Evolutionary conservation across 108 stramenopile species (phyloP).

Genomic region (Seminavis robusta): DNA sequence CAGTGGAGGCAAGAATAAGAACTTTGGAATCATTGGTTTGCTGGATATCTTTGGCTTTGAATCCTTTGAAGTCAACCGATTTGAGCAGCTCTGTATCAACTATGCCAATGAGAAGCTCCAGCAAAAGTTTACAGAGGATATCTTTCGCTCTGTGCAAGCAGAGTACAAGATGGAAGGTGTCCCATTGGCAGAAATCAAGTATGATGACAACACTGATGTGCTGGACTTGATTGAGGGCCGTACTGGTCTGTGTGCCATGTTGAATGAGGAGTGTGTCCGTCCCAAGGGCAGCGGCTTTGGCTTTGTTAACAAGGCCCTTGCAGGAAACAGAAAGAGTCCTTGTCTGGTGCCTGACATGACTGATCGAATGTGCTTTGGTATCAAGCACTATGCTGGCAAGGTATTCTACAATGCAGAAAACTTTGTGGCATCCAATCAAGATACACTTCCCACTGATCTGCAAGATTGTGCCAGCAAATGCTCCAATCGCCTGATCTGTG

Average conservation of each 20-base stretch:
- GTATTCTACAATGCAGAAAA: slow-evolving; percentile 81
- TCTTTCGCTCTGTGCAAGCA: slow-evolving; percentile 69
- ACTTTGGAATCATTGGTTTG: slow-evolving; percentile 71
- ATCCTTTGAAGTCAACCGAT: slow-evolving; percentile 84
- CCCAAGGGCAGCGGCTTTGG: slow-evolving; percentile 83
- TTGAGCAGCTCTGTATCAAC: slow-evolving; percentile 96
- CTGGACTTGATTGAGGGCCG: slow-evolving; percentile 92
- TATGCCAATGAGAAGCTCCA: slow-evolving; percentile 97
- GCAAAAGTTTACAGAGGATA: slow-evolving; percentile 84
- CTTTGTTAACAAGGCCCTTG: slow-evolving; percentile 78
- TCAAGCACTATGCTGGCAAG: slow-evolving; percentile 88
- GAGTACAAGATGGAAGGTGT: slow-evolving; percentile 96
- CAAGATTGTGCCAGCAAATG: slow-evolving; percentile 57
- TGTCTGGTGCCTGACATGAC: slow-evolving; percentile 56
- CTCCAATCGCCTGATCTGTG: slow-evolving; percentile 64
- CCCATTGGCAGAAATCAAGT: slow-evolving; percentile 79
- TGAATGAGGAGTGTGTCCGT: slow-evolving; percentile 96
- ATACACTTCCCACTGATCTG: slow-evolving; percentile 78
- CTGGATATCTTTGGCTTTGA: slow-evolving; percentile 98
- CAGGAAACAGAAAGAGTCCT: slow-evolving; percentile 64
- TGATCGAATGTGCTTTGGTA: slow-evolving; percentile 73
- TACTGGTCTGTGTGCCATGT: slow-evolving; percentile 89
- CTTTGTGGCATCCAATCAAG: slow-evolving; percentile 81
- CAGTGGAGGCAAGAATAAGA: slow-evolving; percentile 4
- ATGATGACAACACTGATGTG: slow-evolving; percentile 93